Conservation (phyloP, 441 rosid species). For the Bruguiera hainesii region DNA sequence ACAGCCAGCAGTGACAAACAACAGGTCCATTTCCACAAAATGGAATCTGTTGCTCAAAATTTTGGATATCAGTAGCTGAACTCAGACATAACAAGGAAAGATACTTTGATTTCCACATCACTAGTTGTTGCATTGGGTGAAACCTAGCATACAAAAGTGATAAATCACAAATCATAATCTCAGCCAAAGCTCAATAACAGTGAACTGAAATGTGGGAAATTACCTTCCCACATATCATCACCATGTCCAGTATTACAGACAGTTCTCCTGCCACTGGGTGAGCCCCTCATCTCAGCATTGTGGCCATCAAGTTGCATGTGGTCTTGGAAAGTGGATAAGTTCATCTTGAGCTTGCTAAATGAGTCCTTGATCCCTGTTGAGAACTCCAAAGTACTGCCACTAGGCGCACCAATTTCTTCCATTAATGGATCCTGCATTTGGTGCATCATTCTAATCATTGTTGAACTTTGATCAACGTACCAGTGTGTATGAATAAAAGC, state of each 20-base stretch:
- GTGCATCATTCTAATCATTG: constrained; percentile 19
- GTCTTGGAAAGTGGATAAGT: constrained; percentile 26
- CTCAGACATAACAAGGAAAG: not conserved
- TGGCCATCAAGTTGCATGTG: constrained; percentile 26
- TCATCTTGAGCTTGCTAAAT: constrained; percentile 27
- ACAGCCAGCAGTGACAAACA: not conserved
- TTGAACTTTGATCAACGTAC: constrained; percentile 9
- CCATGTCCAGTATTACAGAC: constrained; percentile 21
- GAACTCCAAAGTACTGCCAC: constrained; percentile 31
- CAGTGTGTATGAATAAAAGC: not conserved
- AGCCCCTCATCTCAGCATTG: constrained; percentile 32
- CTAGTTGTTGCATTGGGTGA: not conserved
- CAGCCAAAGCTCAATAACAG: too few relatives aligned
- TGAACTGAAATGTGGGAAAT: constrained; percentile 15
- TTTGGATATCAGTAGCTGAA: too few relatives aligned
- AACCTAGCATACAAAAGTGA: too few relatives aligned
- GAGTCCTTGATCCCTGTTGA: constrained; percentile 31
- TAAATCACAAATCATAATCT: too few relatives aligned
- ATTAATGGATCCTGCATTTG: constrained; percentile 45
- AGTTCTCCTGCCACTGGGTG: constrained; percentile 26
- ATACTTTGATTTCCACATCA: constrained; percentile 5
- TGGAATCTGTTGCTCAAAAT: not conserved
- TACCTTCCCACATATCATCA: constrained; percentile 53
- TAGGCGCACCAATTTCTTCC: constrained; percentile 39
- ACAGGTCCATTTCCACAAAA: not conserved